Evolutionary conservation across 2,329 filamentous ascomycete genomes (phyloP), one percentile per base, ranked within the genome.

Genomic region (Ceratocystis colombiana): DNA sequence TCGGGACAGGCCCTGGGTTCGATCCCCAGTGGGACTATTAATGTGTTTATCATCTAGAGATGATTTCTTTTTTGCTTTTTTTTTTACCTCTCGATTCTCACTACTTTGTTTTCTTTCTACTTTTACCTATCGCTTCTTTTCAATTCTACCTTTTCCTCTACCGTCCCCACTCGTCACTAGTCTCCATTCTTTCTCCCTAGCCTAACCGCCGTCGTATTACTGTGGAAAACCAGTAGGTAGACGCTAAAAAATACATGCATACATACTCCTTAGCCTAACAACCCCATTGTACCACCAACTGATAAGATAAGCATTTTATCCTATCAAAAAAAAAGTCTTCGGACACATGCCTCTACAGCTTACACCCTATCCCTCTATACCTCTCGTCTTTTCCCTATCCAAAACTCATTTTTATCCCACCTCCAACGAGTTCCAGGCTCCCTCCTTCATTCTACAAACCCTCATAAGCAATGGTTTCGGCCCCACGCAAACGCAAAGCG

Each of bases 401-500:
- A 53, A 53, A 8, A 3, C 8, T 57, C 53, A 12, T 44, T 44
- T 44, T 44, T 41, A 17, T 28, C 10, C n/a, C 30, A 3, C 12
- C 30, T 28, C 3, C 1, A n/a, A 25, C n/a, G 5, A 53, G 20
- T 3, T 8, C 2, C 17, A 12, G 4, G 22, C 53, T 17, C 10
- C 3, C 3, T 59, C 53, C 28, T 59, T 17, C 4, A 25, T 12
- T 30, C 5, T 1, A 7, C 3, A 15, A 20, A 37, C 33, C 17
- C 25, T 69, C 10, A 30, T 55, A 41, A 37, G 67, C 59, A 63
- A 82, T 81, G 79, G 71, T 44, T 73, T 76, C 50, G 72, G 81
- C 25, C 79, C 65, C 68, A 10, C 67, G 80, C 48, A 83, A 83
- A 71, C 78, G 80, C 68, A 83, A 82, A 70, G 72, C 75, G 5